These are phyloP conservation scores for Cyberlindnera suaveolens DNA, from an alignment of 805 yeast species.

Conservation along the genomic window DNA sequence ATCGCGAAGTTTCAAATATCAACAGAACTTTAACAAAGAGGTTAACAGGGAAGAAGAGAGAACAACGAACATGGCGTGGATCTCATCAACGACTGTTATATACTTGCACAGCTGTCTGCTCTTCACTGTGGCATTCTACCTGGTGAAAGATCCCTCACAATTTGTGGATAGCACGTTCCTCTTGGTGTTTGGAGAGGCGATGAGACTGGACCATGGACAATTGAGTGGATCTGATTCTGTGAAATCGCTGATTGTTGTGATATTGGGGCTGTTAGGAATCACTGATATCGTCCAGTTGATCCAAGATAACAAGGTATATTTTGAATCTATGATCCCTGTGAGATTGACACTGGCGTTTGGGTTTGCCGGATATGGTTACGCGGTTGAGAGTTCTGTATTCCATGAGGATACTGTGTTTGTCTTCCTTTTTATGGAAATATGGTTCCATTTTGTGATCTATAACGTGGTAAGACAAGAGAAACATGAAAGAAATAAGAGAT, in stretches of 20 bases:
- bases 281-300: slow-evolving; percentile 56
- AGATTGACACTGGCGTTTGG: slow-evolving; percentile 46
- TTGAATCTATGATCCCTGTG: slow-evolving; percentile 55
- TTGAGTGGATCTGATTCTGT: neutral
- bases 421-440: slow-evolving; percentile 54
- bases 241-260: slow-evolving; percentile 30
- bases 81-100: slow-evolving; percentile 43
- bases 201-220: slow-evolving; percentile 17
- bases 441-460: slow-evolving; percentile 61
- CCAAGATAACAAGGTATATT: slow-evolving; percentile 38
- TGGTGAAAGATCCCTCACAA: slow-evolving; percentile 41
- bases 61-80: slow-evolving; percentile 37
- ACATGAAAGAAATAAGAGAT: slow-evolving; percentile 39
- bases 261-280: slow-evolving; percentile 39
- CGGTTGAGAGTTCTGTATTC: slow-evolving; percentile 35
- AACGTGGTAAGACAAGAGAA: slow-evolving; percentile 54
- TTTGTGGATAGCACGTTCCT: slow-evolving; percentile 41
- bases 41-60: too few species aligned
- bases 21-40: neutral
- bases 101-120: slow-evolving; percentile 43
- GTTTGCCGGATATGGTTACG: slow-evolving; percentile 43
- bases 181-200: slow-evolving; percentile 51
- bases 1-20: neutral
- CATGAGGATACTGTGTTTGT: slow-evolving; percentile 59
- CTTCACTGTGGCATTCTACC: slow-evolving; percentile 36